Evolutionary conservation across 306 rosid species (phyloP), one percentile per base, ranked within the genome.

Genomic region (Oemleria cerasiformis): DNA sequence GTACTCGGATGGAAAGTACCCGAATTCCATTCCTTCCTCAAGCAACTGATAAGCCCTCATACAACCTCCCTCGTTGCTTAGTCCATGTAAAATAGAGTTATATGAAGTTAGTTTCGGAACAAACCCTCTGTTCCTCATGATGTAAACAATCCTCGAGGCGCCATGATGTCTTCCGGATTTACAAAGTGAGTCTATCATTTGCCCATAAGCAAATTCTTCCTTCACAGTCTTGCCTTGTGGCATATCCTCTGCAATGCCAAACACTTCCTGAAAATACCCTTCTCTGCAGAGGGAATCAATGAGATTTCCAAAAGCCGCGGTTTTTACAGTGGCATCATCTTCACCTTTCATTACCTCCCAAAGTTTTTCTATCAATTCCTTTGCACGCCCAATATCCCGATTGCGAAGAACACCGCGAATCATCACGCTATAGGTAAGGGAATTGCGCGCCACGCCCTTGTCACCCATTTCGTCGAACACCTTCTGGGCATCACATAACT

Each of bases 171-270:
- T 86, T 68, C 84, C 82, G 21, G 78, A 83, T 74, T 84, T 88
- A 63, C 98, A 93, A 21, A 89, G 90, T n/a, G 98, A 93, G 71
- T 93, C 94, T 40, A 93, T 86, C 94, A 86, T 83, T 83, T 86
- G 92, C 4, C 75, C 81, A 70, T 84, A 85, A 69, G 87, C 75
- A 78, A 83, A 85, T 40, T 91, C 92, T 81, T 83, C 84, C 1
- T 75, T 7, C 19, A 86, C 73, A 65, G 87, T 70, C 70, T 73
- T 71, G 68, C 88, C 87, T 25, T 64, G 86, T 11, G 92, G 89
- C 83, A 89, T 79, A 75, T 84, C 84, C 64, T 93, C 94, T 0
- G 90, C 88, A 58, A 91, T 83, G 67, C 72, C 57, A 80, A 91
- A 91, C 55, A 87, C 74, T 70, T 93, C 90, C 17, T 71, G 66